Evolutionary conservation across 768 basidiomycete genomes (phyloP), one percentile per base, ranked within the genome.

Genomic region (Naematelia encephala): DNA sequence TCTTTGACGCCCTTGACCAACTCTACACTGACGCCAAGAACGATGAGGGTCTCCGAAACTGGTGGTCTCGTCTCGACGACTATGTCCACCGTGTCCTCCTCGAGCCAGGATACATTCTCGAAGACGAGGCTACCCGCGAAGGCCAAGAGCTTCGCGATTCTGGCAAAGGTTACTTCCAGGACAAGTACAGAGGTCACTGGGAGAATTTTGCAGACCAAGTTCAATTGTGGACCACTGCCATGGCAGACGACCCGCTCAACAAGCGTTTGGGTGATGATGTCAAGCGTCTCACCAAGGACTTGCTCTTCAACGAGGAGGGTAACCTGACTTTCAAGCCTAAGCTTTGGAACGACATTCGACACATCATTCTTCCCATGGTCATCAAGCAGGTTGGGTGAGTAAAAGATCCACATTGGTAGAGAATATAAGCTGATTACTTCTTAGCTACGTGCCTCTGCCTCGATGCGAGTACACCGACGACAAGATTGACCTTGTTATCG

Each of bases 401-500:
- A n/a, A 23, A 57, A 21, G 26, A 8, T 39, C 8, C 8, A 39
- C 34, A 8, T 39, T 39, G 8, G 8, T 16, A 8, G 8, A 39
- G 34, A 8, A 39, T 39, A 8, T 16, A 8, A 39, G 16, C 34
- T 39, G 34, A 49, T 13, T 13, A 51, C 25, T 11, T 11, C 34
- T 46, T 29, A 42, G 47, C 39, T 71, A 71, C 63, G 57, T 93
- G 55, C 91, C 91, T 5, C 93, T 98, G 64, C 94, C 94, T 0
- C 87, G 91, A 30, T 85, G 92, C 73, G 93, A 96, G 78, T 98
- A 96, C 79, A 87, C 88, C 30, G 91, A 94, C 77, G 87, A 90
- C 52, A 72, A 81, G 4, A 79, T 93, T 60, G 93, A 96, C 67
- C 82, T 96, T 45, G 89, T 94, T 58, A 85, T 97, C 62, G 94